Conservation (phyloP, 805 yeast genomes). For the Kuraishia hungarica region DNA sequence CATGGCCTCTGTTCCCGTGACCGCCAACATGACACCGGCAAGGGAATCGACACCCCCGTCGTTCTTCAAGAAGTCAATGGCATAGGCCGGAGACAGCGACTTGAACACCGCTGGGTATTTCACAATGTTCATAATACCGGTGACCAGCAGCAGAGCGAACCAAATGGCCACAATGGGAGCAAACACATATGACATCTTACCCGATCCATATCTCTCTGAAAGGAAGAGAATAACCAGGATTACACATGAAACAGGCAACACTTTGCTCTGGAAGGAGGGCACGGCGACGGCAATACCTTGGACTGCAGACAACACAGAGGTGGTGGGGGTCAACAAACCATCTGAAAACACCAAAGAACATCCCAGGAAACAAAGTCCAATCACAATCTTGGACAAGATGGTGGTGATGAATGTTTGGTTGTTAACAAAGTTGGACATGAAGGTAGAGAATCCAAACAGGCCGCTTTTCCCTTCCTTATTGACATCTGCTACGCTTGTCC, state of each 20-base stretch:
- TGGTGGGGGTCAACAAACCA: conserved; percentile 56
- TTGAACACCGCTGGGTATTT: conserved; percentile 34
- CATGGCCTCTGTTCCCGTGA: conserved; percentile 59
- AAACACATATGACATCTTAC: conserved; percentile 35
- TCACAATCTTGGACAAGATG: conserved; percentile 23
- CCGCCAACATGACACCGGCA: conserved; percentile 42
- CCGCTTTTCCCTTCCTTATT: conserved; percentile 4
- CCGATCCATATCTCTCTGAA: conserved; percentile 42
- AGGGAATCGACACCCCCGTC: conserved; percentile 32
- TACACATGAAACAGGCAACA: conserved; percentile 41
- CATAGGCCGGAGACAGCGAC: conserved; percentile 44
- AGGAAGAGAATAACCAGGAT: conserved; percentile 36
- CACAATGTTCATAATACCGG: conserved; percentile 38
- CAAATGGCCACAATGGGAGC: conserved; percentile 49
- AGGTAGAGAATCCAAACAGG: conserved; percentile 12
- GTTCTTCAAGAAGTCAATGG: conserved; percentile 31
- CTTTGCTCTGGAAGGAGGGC: conserved; percentile 30
- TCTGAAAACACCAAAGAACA: conserved; percentile 51
- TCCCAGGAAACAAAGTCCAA: conserved; percentile 39
- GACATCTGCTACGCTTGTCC: not conserved
- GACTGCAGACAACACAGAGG: conserved; percentile 50
- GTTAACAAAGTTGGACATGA: conserved; percentile 8
- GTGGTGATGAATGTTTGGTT: conserved; percentile 20
- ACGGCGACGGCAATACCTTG: conserved; percentile 47
- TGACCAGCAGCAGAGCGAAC: conserved; percentile 34